Evolutionary conservation across 805 yeast species (phyloP).

Genomic region (Lachancea dasiensis): DNA sequence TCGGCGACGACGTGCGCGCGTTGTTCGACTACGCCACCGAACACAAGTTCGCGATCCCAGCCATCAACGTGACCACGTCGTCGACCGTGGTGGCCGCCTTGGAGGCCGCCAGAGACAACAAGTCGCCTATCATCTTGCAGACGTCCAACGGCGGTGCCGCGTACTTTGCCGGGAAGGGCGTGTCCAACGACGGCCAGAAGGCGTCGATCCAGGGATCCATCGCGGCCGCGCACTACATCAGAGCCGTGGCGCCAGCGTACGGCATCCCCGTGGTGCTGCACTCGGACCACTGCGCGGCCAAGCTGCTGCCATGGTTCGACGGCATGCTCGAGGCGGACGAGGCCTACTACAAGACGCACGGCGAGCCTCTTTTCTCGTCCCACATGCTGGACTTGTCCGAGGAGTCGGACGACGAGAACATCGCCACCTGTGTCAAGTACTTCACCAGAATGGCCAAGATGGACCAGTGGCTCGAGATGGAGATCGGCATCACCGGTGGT

Average conservation of each 20-base stretch:
- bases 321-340: constrained; percentile 98
- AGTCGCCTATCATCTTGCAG: constrained; percentile 94
- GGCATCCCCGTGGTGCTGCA: constrained; percentile 96
- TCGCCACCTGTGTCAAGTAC: constrained; percentile 88
- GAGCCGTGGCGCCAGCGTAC: constrained; percentile 93
- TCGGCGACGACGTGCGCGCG: constrained; percentile 87
- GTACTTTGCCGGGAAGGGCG: constrained; percentile 99
- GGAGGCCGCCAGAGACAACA: constrained; percentile 93
- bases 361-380: constrained; percentile 95
- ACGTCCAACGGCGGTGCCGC: constrained; percentile 99
- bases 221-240: constrained; percentile 97
- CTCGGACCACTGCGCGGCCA: constrained; percentile 98
- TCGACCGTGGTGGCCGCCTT: constrained; percentile 95
- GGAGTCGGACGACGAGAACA: constrained; percentile 94
- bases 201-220: constrained; percentile 93
- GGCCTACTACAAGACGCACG: constrained; percentile 77
- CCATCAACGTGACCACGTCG: constrained; percentile 96
- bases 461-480: constrained; percentile 99
- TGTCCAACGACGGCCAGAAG: constrained; percentile 82
- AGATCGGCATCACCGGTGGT: constrained; percentile 99
- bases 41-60: constrained; percentile 94
- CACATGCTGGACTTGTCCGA: constrained; percentile 98
- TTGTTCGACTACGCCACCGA: constrained; percentile 90
- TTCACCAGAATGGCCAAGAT: constrained; percentile 89
- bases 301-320: constrained; percentile 96